Conservation (phyloP, 169 alveolate genomes). For the Plasmodium chabaudi region DNA sequence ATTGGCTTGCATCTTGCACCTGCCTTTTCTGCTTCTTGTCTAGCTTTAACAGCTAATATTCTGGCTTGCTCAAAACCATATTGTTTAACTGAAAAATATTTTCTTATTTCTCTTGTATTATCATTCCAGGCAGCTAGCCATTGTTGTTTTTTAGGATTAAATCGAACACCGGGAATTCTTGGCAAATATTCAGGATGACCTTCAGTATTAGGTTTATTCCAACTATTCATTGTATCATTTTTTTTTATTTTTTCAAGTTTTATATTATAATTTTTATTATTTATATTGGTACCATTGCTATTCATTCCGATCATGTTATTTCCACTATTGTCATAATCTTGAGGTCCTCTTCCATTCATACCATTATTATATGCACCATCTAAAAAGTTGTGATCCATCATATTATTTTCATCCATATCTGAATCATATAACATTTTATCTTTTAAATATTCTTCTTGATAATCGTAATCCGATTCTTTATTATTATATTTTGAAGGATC, state of each 20-base stretch:
- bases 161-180: conserved; percentile 85
- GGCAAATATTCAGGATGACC: conserved; percentile 82
- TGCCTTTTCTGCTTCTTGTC: conserved; percentile 80
- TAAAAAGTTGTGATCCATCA: not conserved
- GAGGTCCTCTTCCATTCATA: conserved; percentile 1
- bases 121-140: conserved; percentile 90
- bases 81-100: conserved; percentile 86
- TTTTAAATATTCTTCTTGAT: conserved; percentile 56
- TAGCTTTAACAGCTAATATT: conserved; percentile 85
- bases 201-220: conserved; percentile 57
- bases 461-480: conserved; percentile 44
- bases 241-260: conserved; percentile 48
- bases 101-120: conserved; percentile 84
- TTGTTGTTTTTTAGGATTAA: conserved; percentile 86
- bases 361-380: not conserved
- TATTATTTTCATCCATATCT: conserved; percentile 34
- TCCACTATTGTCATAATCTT: not conserved
- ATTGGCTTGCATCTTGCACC: conserved; percentile 74
- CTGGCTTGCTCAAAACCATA: conserved; percentile 88
- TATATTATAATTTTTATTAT: conserved; percentile 5
- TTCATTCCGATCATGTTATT: not conserved
- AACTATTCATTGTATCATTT: conserved; percentile 25
- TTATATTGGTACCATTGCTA: conserved; percentile 2
- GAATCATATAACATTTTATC: conserved; percentile 65
- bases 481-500: conserved; percentile 12